A percentile compares a stretch with the other conserved stretches of the same genome.
These are phyloP conservation scores for Saccharomycopsis capsularis DNA, from an alignment of 805 yeast species.

Conservation along the genomic window DNA sequence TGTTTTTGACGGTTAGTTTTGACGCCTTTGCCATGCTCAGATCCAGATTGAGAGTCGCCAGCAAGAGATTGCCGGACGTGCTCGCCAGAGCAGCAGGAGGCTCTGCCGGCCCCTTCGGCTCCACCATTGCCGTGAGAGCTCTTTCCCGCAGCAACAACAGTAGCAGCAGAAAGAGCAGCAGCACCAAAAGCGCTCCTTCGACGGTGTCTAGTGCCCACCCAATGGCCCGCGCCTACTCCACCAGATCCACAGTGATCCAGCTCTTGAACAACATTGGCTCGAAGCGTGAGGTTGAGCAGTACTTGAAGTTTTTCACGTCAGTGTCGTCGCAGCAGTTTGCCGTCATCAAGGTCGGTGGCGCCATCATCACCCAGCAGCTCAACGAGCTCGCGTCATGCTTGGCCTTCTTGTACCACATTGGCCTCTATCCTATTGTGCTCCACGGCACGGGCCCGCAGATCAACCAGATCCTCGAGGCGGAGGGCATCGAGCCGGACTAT, in stretches of 20 bases:
- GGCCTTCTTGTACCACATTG: slow-evolving; percentile 95
- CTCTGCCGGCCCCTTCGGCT: not conserved
- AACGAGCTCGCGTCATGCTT: slow-evolving; percentile 91
- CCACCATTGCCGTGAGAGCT: not conserved
- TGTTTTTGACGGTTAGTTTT: no score
- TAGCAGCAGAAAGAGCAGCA: not conserved
- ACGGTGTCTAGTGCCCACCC: no score
- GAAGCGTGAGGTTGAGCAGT: slow-evolving; percentile 96
- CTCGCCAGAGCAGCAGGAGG: not conserved
- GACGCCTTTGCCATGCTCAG: no score
- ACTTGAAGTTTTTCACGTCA: slow-evolving; percentile 91
- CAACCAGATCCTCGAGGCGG: slow-evolving; percentile 85
- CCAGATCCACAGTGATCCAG: slow-evolving; percentile 94
- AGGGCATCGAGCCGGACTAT: slow-evolving; percentile 93
- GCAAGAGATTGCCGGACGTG: not conserved
- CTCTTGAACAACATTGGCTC: slow-evolving; percentile 93
- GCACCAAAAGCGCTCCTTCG: not conserved
- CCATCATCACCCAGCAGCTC: slow-evolving; percentile 90
- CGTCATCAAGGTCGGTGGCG: slow-evolving; percentile 98
- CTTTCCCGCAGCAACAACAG: not conserved
- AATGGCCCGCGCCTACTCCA: slow-evolving; percentile 39
- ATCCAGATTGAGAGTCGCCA: not conserved
- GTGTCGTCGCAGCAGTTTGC: slow-evolving; percentile 97
- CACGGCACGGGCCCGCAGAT: slow-evolving; percentile 99
- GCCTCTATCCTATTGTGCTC: slow-evolving; percentile 90